Evolutionary conservation across 2,329 filamentous ascomycete genomes (phyloP).

Genomic region (Nectriaceae sp.): DNA sequence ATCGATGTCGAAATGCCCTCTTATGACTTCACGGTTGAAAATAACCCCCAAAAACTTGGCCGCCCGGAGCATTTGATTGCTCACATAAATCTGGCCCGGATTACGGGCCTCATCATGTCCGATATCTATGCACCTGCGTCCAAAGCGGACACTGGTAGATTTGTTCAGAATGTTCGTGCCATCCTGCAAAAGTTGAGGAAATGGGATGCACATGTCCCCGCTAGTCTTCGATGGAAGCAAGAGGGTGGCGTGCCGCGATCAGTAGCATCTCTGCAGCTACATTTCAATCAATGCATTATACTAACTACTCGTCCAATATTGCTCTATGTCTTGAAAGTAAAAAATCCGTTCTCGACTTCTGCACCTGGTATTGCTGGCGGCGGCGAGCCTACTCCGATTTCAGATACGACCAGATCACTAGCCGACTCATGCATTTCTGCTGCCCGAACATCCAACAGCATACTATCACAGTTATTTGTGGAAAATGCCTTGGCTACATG

Average conservation of each 20-base stretch:
- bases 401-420: slow-evolving; percentile 14
- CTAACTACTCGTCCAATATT: slow-evolving; percentile 13
- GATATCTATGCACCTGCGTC: slow-evolving; percentile 13
- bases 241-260: slow-evolving; percentile 11
- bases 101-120: slow-evolving; percentile 13
- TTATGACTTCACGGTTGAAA: slow-evolving; percentile 2
- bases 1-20: slow-evolving; percentile 14
- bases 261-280: slow-evolving; percentile 12
- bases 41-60: slow-evolving; percentile 5
- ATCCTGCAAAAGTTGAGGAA: slow-evolving; percentile 14
- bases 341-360: slow-evolving; percentile 8
- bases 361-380: background rate
- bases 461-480: slow-evolving; percentile 13
- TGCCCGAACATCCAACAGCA: slow-evolving; percentile 13
- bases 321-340: slow-evolving; percentile 12
- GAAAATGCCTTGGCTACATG: slow-evolving; percentile 15
- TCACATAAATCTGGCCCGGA: slow-evolving; percentile 9
- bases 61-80: slow-evolving; percentile 10
- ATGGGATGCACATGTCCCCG: slow-evolving; percentile 13
- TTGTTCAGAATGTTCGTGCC: slow-evolving; percentile 12
- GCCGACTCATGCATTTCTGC: slow-evolving; percentile 14
- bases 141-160: slow-evolving; percentile 8
- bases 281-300: slow-evolving; percentile 18
- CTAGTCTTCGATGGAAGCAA: slow-evolving; percentile 8
- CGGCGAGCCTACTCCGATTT: slow-evolving; percentile 2